Base-by-base conservation (phyloP, 2,329 filamentous ascomycete species). In the Eurotiales sp. region DNA sequence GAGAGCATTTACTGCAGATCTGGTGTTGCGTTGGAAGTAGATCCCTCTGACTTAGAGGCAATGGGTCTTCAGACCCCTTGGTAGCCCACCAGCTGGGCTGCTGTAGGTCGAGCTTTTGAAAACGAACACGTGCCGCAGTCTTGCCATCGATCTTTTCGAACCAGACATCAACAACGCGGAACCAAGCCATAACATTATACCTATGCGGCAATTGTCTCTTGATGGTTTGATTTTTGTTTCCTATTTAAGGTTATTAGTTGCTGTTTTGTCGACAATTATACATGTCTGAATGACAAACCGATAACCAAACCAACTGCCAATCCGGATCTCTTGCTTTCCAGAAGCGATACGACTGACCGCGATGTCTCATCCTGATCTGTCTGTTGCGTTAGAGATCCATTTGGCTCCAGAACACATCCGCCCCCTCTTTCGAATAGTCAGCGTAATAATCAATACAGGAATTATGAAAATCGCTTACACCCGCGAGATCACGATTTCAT, bases 81-180 rank as follows among this genome's bases (percentile, higher is more conserved):
- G 73, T 64, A 4, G 73, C 67, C 82, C 83, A 88, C 84, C 81
- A 88, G 29, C 81, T 83, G 19, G 68, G 68, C 10, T 68, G 64
- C 0, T 61, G 53, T 0, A 77, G 62, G 14, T 83, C 64, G 0
- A 87, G 67, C 54, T 86, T 86, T 63, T 90, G 83, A 3, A 89
- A 77, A 0, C 86, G 79, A 22, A 86, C 75, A 56, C 81, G 83
- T 58, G 79, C 77, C 0, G 76, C 73, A 1, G 64, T 67, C 5
- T 64, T 72, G 2, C 58, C 59, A 2, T 62, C 64, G 1, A 72
- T 64, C 53, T 74, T 77, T 58, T 91, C 87, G 10, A 69, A 73
- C 87, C 87, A 91, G 0, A 89, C 72, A 44, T 85, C 72, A 0
- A 84, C 86, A 11, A 87, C 72, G 44, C 83, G 80, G 63, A 88